Conservation (phyloP, 1,284 basidiomycete species). For the Rhodotorula sp. region DNA sequence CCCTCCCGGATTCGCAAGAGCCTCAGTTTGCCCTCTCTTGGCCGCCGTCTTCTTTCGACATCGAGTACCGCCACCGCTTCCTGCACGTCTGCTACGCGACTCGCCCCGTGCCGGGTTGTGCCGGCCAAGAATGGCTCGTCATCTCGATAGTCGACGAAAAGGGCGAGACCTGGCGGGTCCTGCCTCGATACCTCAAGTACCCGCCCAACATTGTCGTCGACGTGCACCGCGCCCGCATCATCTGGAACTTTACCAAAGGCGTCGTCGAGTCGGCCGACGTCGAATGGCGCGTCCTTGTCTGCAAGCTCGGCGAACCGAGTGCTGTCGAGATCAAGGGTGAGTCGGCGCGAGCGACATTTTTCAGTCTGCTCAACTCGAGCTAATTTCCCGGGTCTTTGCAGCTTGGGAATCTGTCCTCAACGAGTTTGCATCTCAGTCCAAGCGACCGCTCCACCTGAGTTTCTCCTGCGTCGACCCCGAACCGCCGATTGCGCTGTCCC, state of each 20-base stretch:
- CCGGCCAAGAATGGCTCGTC: conserved; percentile 30
- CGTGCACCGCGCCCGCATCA: conserved; percentile 51
- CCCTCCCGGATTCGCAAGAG: background rate
- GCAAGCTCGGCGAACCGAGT: conserved; percentile 62
- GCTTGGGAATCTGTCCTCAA: background rate
- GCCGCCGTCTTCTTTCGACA: conserved; percentile 59
- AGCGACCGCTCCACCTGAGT: conserved; percentile 34
- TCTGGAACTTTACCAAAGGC: conserved; percentile 66
- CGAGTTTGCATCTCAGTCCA: conserved; percentile 13
- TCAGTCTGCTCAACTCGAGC: too few relatives aligned
- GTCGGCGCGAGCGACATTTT: conserved; percentile 38
- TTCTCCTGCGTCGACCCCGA: conserved; percentile 29
- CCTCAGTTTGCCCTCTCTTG: conserved; percentile 51
- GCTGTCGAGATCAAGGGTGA: conserved; percentile 64
- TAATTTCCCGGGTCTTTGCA: too few relatives aligned
- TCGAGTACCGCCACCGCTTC: conserved; percentile 65
- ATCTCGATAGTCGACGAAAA: conserved; percentile 66
- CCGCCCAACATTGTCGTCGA: conserved; percentile 54
- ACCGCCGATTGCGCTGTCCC: conserved; percentile 8
- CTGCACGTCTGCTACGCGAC: conserved; percentile 68
- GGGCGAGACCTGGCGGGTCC: conserved; percentile 60
- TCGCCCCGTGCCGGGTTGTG: background rate
- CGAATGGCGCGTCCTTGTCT: conserved; percentile 73
- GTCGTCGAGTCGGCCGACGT: conserved; percentile 64
- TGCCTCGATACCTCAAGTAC: conserved; percentile 28